These are phyloP conservation scores for Globisporangium viniferum DNA, from an alignment of 352 stramenopile species.

Conservation along the genomic window DNA sequence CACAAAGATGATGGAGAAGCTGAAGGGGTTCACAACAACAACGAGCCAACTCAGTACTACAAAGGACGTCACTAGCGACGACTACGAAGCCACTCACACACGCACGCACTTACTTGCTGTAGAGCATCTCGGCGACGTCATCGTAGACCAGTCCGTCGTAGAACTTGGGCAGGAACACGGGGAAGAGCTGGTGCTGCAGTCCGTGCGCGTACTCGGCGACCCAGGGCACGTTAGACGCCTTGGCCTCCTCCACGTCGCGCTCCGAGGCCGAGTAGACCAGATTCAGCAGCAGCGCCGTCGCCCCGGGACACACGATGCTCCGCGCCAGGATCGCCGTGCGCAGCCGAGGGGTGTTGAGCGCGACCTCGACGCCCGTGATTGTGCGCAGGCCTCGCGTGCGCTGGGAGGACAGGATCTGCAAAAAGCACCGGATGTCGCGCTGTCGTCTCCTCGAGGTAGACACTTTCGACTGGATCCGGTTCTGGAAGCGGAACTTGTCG, in stretches of 20 bases:
- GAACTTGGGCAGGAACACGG: slow-evolving; percentile 35
- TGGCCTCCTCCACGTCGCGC: slow-evolving; percentile 27
- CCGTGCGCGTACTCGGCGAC: slow-evolving; percentile 51
- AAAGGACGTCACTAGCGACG: too few relatives aligned
- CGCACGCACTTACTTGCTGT: slow-evolving; percentile 29
- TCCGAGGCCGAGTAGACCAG: slow-evolving; percentile 52
- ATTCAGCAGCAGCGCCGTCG: slow-evolving; percentile 53
- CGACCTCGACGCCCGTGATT: slow-evolving; percentile 53
- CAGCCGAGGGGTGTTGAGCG: slow-evolving; percentile 44
- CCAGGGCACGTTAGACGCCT: slow-evolving; percentile 42
- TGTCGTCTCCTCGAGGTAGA: slow-evolving; percentile 1
- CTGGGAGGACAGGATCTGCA: slow-evolving; percentile 48
- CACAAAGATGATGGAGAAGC: slow-evolving; percentile 43
- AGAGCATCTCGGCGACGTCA: slow-evolving; percentile 31
- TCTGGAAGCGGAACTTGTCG: slow-evolving; percentile 46
- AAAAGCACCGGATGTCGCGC: slow-evolving; percentile 39
- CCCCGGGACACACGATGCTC: slow-evolving; percentile 48
- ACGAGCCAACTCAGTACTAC: neutral
- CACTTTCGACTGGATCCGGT: slow-evolving; percentile 19
- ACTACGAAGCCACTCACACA: too few relatives aligned
- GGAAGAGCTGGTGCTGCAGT: slow-evolving; percentile 53
- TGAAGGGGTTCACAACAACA: neutral
- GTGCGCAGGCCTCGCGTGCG: slow-evolving; percentile 38
- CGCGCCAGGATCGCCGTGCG: slow-evolving; percentile 47
- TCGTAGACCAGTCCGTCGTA: slow-evolving; percentile 47